phyloP scores from a whole-genome alignment of 225 moss, liverwort and hornwort species.

The Sphagnum contortum region DNA sequence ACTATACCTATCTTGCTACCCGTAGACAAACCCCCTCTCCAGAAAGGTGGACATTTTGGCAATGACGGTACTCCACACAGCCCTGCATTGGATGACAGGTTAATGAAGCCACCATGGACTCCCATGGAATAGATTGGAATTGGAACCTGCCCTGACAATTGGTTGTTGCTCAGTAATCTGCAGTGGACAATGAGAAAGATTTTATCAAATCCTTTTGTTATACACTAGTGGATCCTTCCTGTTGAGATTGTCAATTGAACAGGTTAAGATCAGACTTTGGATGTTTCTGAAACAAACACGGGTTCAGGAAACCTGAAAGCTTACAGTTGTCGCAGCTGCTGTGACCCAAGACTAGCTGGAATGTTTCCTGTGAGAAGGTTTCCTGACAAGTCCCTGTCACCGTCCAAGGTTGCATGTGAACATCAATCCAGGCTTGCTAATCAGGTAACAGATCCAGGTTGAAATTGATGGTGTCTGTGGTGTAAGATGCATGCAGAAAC shows the following conservation, averaged over 20 bases:
- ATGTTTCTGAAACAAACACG: no score
- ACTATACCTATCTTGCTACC: slow-evolving; percentile 41
- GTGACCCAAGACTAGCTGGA: slow-evolving; percentile 51
- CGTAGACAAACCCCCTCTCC: slow-evolving; percentile 32
- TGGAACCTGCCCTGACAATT: slow-evolving; percentile 46
- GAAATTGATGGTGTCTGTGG: no score
- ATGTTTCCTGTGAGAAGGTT: slow-evolving; percentile 47
- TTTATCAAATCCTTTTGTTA: no score
- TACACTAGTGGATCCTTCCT: no score
- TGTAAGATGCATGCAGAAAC: no score
- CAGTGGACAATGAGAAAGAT: background rate
- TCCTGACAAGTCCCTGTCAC: slow-evolving; percentile 44
- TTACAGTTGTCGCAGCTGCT: slow-evolving; percentile 43
- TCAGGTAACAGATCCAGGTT: no score
- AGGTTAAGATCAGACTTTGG: no score
- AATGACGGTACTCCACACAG: slow-evolving; percentile 56
- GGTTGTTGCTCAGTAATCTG: slow-evolving; percentile 50
- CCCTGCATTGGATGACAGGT: slow-evolving; percentile 41
- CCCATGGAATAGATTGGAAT: slow-evolving; percentile 47
- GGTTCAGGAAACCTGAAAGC: background rate
- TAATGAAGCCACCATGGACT: slow-evolving; percentile 49
- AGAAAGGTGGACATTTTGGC: slow-evolving; percentile 36
- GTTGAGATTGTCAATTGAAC: no score
- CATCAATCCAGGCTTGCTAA: no score
- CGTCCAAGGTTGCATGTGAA: background rate